A percentile compares a stretch with the other conserved stretches of the same genome.
phyloP scores from a whole-genome alignment of 257 asterid genomes.

The Solanum appendiculatum region DNA sequence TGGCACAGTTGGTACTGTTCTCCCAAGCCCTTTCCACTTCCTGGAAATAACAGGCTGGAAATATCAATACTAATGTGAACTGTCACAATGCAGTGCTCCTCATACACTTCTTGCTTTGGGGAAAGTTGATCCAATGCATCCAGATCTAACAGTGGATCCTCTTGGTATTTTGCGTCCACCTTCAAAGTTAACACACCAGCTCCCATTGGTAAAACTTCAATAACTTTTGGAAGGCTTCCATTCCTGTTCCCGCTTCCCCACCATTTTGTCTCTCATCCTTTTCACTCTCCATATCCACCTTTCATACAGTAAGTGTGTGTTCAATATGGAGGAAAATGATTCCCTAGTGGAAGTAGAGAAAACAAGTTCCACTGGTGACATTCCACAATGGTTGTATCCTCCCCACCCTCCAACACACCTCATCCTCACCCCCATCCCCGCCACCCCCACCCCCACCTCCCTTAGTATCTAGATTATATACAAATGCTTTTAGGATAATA shows the following conservation, averaged over 20 bases:
- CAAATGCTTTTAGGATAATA: background rate
- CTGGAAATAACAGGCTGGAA: background rate
- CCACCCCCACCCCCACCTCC: background rate
- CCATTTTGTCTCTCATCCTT: background rate
- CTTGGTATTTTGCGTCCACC: conserved; percentile 76
- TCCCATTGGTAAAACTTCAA: conserved; percentile 65
- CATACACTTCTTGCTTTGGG: conserved; percentile 98
- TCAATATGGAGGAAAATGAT: background rate
- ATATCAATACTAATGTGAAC: background rate
- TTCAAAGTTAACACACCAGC: conserved; percentile 61
- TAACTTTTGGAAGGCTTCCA: background rate
- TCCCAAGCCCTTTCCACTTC: background rate
- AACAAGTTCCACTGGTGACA: background rate
- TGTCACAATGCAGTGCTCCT: conserved; percentile 63
- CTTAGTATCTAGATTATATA: background rate
- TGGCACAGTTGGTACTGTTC: background rate
- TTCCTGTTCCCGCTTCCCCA: background rate
- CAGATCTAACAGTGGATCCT: conserved; percentile 77
- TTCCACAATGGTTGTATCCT: background rate
- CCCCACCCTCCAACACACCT: background rate
- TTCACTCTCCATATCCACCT: background rate
- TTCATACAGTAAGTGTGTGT: background rate
- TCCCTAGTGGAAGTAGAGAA: background rate
- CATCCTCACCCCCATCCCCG: background rate
- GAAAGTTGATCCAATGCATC: conserved; percentile 83